Evolutionary conservation across 306 rosid species (phyloP), one percentile per base, ranked within the genome.

Genomic region (Amphicarpaea edgeworthii): DNA sequence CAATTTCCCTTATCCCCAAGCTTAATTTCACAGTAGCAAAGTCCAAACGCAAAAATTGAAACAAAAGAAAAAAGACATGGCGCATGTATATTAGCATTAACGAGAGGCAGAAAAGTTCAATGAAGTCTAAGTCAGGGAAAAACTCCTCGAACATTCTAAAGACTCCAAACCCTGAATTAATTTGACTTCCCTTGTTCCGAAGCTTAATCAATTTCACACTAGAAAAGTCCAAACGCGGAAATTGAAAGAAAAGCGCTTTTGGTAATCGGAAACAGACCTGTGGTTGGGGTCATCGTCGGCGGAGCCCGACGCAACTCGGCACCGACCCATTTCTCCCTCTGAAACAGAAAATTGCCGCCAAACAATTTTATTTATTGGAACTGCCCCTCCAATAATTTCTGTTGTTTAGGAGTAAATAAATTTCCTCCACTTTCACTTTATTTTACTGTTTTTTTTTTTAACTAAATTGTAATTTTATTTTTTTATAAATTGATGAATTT

Each of bases 311-410:
- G 77, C 65, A 11, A 62, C 72, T 41, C 86, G 72, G 24, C 80
- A 77, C 5, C 86, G 83, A 50, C 86, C 86, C 86, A 82, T 82
- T 58, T 32, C 46, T 42, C 21, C 3, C 1, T 6, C 42, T 51
- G 24, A 30, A 30, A 30, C 37, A 3, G 37, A 30, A 30, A 30
- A 6, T 30, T 30, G 37, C 37, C 37, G 37, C 37, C 37, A 30
- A 30, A 28, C 32, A 28, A 28, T 28, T n/a, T n/a, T n/a, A n/a
- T n/a, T n/a, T n/a, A n/a, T n/a, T n/a, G n/a, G n/a, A n/a, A n/a
- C n/a, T n/a, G n/a, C n/a, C n/a, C n/a, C n/a, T n/a, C n/a, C n/a
- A n/a, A n/a, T n/a, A n/a, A n/a, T n/a, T n/a, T n/a, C n/a, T n/a
- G n/a, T n/a, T n/a, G n/a, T n/a, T n/a, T n/a, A n/a, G n/a, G n/a